phyloP scores from a whole-genome alignment of 139 green algal genomes.

The Gonium pectorale region DNA sequence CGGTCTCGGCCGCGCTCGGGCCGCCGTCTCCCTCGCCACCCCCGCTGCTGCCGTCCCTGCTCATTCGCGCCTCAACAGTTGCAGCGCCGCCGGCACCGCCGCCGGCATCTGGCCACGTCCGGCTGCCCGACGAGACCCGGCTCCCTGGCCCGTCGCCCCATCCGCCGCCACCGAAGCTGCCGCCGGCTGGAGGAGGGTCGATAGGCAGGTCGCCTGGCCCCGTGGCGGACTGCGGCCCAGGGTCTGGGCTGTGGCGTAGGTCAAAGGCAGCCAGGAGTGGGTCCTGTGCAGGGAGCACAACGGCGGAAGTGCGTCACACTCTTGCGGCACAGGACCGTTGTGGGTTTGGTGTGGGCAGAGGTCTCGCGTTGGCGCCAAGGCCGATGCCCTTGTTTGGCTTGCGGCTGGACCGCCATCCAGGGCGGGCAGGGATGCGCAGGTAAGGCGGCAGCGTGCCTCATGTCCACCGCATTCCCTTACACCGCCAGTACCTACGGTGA shows the following conservation, averaged over 20 bases:
- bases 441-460: no score
- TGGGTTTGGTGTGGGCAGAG: no score
- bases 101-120: neutral
- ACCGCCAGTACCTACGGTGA: neutral
- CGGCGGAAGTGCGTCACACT: no score
- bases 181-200: neutral
- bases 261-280: constrained; percentile 52
- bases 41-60: constrained; percentile 8
- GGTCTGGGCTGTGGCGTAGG: neutral
- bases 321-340: no score
- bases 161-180: neutral
- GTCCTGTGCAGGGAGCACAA: neutral
- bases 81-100: neutral
- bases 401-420: no score
- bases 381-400: no score
- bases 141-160: neutral
- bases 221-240: neutral
- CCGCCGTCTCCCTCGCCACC: neutral
- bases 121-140: neutral
- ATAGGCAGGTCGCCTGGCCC: constrained; percentile 1
- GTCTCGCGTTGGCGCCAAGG: no score
- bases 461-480: no score
- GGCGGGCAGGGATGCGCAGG: no score
- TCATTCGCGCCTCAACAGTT: neutral
- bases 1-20: neutral